phyloP scores from a whole-genome alignment of 2,329 filamentous ascomycete genomes.

The Claviceps spartinae region DNA sequence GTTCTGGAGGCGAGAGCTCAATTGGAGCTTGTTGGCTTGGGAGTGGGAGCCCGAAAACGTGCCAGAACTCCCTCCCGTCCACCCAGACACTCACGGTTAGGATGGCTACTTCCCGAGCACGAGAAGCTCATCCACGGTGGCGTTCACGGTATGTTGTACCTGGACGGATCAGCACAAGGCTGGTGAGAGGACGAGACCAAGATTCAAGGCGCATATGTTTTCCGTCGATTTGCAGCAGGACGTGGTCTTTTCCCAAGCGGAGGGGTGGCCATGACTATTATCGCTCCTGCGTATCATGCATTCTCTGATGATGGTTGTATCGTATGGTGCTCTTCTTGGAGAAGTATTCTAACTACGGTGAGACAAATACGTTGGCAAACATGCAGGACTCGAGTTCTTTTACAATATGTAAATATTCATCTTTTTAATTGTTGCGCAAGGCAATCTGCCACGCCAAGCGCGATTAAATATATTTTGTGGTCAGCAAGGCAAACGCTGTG shows the following conservation, averaged over 20 bases:
- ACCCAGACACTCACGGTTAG: slow-evolving; percentile 37
- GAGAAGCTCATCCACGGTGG: slow-evolving; percentile 17
- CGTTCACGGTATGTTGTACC: background rate
- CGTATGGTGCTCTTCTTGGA: background rate
- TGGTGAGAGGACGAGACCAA: background rate
- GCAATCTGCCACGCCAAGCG: background rate
- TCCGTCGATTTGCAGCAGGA: background rate
- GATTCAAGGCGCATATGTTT: background rate
- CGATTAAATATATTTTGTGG: background rate
- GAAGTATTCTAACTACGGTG: background rate
- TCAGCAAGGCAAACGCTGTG: background rate
- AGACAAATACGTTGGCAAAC: background rate
- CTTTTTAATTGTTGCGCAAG: background rate
- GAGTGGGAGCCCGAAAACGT: slow-evolving; percentile 47
- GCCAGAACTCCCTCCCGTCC: slow-evolving; percentile 25
- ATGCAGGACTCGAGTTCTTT: background rate
- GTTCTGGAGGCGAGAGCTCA: slow-evolving; percentile 64
- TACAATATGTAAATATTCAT: background rate
- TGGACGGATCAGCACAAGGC: background rate
- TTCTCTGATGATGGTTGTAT: background rate
- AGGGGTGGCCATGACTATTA: background rate
- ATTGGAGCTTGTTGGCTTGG: slow-evolving; percentile 77
- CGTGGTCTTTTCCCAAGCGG: background rate
- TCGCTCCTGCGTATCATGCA: background rate
- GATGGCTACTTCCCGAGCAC: slow-evolving; percentile 28